phyloP scores from a whole-genome alignment of 2,329 filamentous ascomycete species.

The Paecilomyces niveus region DNA sequence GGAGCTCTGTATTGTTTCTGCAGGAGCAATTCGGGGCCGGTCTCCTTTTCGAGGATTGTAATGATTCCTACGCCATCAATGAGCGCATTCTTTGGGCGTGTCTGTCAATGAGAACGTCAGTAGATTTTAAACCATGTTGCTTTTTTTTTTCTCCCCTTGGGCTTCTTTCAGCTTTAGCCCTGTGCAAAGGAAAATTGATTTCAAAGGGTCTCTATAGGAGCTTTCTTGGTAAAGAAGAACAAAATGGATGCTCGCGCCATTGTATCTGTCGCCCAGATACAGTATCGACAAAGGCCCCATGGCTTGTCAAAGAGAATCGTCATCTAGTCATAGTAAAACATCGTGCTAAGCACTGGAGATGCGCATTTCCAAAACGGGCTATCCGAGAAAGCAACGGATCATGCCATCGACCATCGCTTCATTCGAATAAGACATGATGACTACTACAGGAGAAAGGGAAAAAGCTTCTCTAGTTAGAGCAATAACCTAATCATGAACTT shows the following conservation, averaged over 20 bases:
- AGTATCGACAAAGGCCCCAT: too few relatives aligned
- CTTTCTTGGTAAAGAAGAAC: not conserved
- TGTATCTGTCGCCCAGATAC: too few relatives aligned
- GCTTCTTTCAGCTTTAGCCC: not conserved
- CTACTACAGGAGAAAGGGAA: not conserved
- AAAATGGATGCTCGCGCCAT: not conserved
- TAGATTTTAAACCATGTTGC: not conserved
- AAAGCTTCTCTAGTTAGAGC: not conserved
- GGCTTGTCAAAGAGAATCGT: too few relatives aligned
- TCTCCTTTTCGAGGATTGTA: slow-evolving; percentile 49
- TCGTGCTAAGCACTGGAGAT: too few relatives aligned
- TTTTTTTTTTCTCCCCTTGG: not conserved
- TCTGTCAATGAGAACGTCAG: slow-evolving; percentile 18
- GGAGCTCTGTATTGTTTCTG: slow-evolving; percentile 56
- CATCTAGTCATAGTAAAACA: not conserved
- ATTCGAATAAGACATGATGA: not conserved
- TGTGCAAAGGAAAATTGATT: not conserved
- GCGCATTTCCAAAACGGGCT: not conserved
- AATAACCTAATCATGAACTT: slow-evolving; percentile 5
- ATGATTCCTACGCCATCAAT: slow-evolving; percentile 54
- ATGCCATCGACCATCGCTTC: not conserved
- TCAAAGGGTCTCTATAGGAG: not conserved
- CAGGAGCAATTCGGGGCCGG: slow-evolving; percentile 45
- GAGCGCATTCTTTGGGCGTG: slow-evolving; percentile 44
- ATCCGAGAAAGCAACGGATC: not conserved